phyloP scores from a whole-genome alignment of 306 rosid genomes.

The Hippophae rhamnoides region DNA sequence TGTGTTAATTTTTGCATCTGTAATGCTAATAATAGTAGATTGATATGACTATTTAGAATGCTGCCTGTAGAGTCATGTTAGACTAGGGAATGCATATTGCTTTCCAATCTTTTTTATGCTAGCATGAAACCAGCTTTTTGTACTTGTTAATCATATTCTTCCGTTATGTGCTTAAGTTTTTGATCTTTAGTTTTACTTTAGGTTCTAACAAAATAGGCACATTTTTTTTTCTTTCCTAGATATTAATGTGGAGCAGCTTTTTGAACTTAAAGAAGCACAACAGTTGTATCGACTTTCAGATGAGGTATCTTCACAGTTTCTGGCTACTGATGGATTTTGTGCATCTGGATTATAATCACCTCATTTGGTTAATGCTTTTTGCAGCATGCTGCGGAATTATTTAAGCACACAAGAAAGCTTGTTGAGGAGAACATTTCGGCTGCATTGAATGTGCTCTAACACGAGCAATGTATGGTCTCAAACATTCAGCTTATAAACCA shows the following conservation, averaged over 20 bases:
- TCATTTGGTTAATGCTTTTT: constrained; percentile 23
- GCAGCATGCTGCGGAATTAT: constrained; percentile 77
- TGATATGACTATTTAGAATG: no score
- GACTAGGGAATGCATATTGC: no score
- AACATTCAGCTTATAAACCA: constrained; percentile 3
- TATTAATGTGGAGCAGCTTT: constrained; percentile 50
- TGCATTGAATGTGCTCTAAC: constrained; percentile 56
- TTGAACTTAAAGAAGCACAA: constrained; percentile 69
- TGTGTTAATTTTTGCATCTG: no score
- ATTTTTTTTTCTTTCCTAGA: constrained; percentile 31
- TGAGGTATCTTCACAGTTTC: constrained; percentile 45
- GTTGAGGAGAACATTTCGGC: constrained; percentile 65
- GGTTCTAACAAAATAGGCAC: constrained; percentile 13
- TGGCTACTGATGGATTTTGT: constrained; percentile 5
- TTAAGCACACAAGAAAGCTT: constrained; percentile 65
- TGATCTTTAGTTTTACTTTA: not conserved
- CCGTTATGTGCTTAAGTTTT: not conserved
- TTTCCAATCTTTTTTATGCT: no score
- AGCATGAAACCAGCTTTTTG: no score
- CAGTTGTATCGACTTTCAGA: constrained; percentile 52
- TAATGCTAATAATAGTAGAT: no score
- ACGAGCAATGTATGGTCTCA: constrained; percentile 57
- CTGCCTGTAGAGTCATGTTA: no score
- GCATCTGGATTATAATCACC: constrained; percentile 10
- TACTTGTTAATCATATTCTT: no score